Base-by-base conservation (phyloP, 73 alveolate genomes). In the Tetrahymena thermophila region DNA sequence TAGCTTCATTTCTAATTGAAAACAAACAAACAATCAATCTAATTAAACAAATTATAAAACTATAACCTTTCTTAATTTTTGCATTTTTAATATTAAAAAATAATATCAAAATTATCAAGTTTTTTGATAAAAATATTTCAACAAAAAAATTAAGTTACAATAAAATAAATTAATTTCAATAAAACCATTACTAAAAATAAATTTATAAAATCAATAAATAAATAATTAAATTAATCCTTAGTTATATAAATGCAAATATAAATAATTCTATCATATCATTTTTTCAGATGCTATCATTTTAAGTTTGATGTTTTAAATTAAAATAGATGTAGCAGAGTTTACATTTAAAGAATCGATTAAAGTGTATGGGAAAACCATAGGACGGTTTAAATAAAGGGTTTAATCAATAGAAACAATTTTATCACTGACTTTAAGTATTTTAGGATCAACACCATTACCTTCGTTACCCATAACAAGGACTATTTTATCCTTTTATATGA, bases 261-360 rank as follows among this genome's bases (percentile, higher is more conserved):
- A n/a, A 71, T 71, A 31, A n/a, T 28, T 71, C 0, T 9, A 28
- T 71, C 89, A 71, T 28, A 71, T 9, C 31, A 71, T 71, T 71
- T 71, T 71, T 31, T 71, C 35, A 71, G 89, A 71, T 71, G 37
- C 37, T 7, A 71, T 71, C 89, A 28, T n/a, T 71, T 71, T 71
- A 94, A 34, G 94, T 57, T 94, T 37, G 7, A 15, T 10, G 55
- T 43, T 94, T 85, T 35, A 84, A 55, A 95, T 85, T 25, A 95
- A 85, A 44, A 94, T 95, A 28, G 94, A 94, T 13, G 95, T 58
- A 0, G 95, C 93, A 34, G 85, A 94, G 85, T 94, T 95, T 8
- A 95, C 95, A 85, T 95, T 95, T 40, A 95, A 89, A 1, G 95
- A 95, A 34, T 93, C 97, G 13, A 95, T 83, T 95, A 89, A 95